Base-by-base conservation (phyloP, 2,329 filamentous ascomycete genomes). In the Aspergillus viridinutans region DNA sequence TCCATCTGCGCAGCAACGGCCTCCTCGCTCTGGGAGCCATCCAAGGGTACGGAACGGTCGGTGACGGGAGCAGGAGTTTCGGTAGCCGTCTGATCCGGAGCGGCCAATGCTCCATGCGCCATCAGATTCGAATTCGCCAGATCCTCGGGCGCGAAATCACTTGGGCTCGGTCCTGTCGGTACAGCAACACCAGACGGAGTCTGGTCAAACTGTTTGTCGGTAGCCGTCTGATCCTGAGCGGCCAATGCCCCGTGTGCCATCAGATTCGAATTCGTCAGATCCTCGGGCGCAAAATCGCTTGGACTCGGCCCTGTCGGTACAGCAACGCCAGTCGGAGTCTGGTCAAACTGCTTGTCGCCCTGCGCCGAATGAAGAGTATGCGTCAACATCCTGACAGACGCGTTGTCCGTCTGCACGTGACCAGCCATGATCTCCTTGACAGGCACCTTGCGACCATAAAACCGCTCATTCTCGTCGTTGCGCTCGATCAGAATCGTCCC, bases 401-500 rank as follows among this genome's bases (percentile, higher is more conserved):
- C 26, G 45, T 55, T 47, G 4, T 55, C 20, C 1, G 53, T 49
- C 8, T 38, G 35, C 20, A 26, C 78, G 64, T 85, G 85, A 20
- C 84, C 84, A 3, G 78, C 76, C 28, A 89, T 67, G 49, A 89
- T 89, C 56, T 89, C 84, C 52, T 77, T 78, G 2, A 84, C 85
- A 0, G 79, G 74, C 45, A 88, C 23, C 38, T 55, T 78, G 47
- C 78, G 77, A 20, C 88, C 87, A 71, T 96, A 96, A 69, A 96
- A 96, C 10, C 83, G 83, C 53, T 90, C 87, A 65, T 96, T 96
- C 68, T 93, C 92, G 57, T 92, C 90, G 14, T 84, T 87, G 51
- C 92, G 84, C 73, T 94, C 90, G 26, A 92, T 88, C 49, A 96
- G 81, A 9, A 95, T 84, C 0, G 91, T 95, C 23, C 92, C 92